Evolutionary conservation across 768 basidiomycete genomes (phyloP).

Genomic region (Xerocomellus dryophilus): DNA sequence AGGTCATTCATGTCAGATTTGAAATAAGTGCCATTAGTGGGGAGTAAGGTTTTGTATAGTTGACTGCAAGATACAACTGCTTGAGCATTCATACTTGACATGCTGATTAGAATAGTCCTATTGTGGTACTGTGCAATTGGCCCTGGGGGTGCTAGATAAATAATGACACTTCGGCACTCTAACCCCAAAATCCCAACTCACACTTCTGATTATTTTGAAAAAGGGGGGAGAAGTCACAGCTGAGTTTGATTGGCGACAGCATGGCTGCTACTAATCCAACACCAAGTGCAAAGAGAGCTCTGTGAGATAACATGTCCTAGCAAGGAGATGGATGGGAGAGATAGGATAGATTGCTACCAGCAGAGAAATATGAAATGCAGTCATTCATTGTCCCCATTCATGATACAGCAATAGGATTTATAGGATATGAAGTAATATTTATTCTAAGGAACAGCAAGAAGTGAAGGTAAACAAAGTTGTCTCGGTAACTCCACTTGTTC

Average conservation of each 20-base stretch:
- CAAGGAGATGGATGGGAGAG: too few species aligned
- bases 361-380: too few species aligned
- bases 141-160: neutral
- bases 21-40: conserved; percentile 10
- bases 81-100: neutral
- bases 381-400: too few species aligned
- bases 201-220: conserved; percentile 13
- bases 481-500: too few species aligned
- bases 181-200: neutral
- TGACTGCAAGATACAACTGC: conserved; percentile 5
- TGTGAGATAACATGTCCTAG: neutral
- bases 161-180: neutral
- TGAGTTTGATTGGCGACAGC: conserved; percentile 1
- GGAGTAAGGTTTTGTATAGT: conserved; percentile 5
- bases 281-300: neutral
- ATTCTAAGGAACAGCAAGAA: too few species aligned
- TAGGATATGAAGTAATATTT: too few species aligned
- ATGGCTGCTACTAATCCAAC: neutral
- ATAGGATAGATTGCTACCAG: too few species aligned
- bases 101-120: conserved; percentile 4
- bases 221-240: conserved; percentile 7
- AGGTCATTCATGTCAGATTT: conserved; percentile 4
- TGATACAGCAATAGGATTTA: too few species aligned
- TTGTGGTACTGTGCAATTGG: conserved; percentile 5
- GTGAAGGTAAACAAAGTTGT: too few species aligned